These are phyloP conservation scores for Erucastrum elatum DNA, from an alignment of 345 rosid species.

Conservation along the genomic window DNA sequence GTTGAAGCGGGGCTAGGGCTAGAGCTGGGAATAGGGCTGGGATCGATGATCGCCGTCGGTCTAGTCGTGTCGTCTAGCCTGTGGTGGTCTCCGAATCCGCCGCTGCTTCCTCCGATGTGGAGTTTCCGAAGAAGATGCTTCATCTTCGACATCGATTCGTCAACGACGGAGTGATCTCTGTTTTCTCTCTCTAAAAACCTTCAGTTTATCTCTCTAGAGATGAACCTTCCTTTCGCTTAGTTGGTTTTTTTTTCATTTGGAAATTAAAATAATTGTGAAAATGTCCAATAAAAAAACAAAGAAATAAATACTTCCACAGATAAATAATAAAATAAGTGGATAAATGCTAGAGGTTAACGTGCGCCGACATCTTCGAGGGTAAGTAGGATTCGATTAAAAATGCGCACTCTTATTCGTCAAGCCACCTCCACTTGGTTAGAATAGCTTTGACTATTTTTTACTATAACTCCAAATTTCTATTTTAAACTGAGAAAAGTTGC, in stretches of 20 bases:
- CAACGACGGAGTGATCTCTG: conserved; percentile 44
- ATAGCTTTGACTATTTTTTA: conserved; percentile 32
- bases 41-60: conserved; percentile 48
- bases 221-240: conserved; percentile 19
- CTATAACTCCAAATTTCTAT: not conserved
- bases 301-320: conserved; percentile 13
- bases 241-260: conserved; percentile 16
- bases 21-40: conserved; percentile 46
- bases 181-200: conserved; percentile 32
- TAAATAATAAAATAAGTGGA: conserved; percentile 4
- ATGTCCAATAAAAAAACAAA: not conserved
- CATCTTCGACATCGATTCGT: conserved; percentile 94
- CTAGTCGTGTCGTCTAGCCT: conserved; percentile 44
- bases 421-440: conserved; percentile 49
- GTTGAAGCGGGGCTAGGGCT: conserved; percentile 40
- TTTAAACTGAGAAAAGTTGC: not conserved
- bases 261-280: not conserved
- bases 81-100: conserved; percentile 62
- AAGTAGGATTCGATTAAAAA: conserved; percentile 61
- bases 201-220: conserved; percentile 30
- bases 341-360: conserved; percentile 46
- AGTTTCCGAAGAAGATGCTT: conserved; percentile 86
- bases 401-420: conserved; percentile 69
- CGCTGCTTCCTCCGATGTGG: conserved; percentile 89
- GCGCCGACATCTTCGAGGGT: conserved; percentile 45